Percentiles rank a stretch among this genome's conserved stretches.
Evolutionary conservation across 768 basidiomycete species (phyloP).

Genomic region (Megacollybia marginata): DNA sequence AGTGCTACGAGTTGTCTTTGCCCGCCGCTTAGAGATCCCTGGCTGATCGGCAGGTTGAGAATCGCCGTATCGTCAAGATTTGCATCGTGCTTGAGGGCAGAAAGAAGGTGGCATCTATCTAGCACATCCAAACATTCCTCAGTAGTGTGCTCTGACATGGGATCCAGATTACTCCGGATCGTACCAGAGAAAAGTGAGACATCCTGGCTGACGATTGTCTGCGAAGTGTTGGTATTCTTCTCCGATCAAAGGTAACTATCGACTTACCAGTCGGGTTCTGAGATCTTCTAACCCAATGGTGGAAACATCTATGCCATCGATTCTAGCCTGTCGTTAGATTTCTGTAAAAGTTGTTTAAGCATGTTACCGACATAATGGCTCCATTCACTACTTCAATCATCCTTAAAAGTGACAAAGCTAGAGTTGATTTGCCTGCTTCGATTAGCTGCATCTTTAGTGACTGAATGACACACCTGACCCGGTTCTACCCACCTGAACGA

Average conservation of each 20-base stretch:
- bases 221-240: background rate
- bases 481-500: slow-evolving; percentile 52
- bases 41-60: slow-evolving; percentile 58
- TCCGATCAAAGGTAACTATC: background rate
- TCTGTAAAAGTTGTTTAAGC: background rate
- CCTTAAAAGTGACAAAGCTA: slow-evolving; percentile 51
- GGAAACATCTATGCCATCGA: slow-evolving; percentile 66
- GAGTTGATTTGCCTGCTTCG: slow-evolving; percentile 43
- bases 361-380: slow-evolving; percentile 41
- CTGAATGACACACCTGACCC: slow-evolving; percentile 41
- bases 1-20: slow-evolving; percentile 71
- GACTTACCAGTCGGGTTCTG: slow-evolving; percentile 48
- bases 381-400: slow-evolving; percentile 57
- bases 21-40: slow-evolving; percentile 65
- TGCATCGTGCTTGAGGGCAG: slow-evolving; percentile 31
- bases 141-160: slow-evolving; percentile 48
- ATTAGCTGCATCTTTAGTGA: background rate
- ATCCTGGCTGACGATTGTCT: slow-evolving; percentile 74
- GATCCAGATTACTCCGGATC: slow-evolving; percentile 67
- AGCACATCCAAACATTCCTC: slow-evolving; percentile 61
- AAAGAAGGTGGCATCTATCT: slow-evolving; percentile 53
- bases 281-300: slow-evolving; percentile 64
- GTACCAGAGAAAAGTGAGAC: slow-evolving; percentile 71
- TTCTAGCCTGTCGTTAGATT: slow-evolving; percentile 22
- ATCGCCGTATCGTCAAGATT: slow-evolving; percentile 23